These are phyloP conservation scores for Perkinsus olseni DNA, from an alignment of 169 alveolate species.

Conservation along the genomic window DNA sequence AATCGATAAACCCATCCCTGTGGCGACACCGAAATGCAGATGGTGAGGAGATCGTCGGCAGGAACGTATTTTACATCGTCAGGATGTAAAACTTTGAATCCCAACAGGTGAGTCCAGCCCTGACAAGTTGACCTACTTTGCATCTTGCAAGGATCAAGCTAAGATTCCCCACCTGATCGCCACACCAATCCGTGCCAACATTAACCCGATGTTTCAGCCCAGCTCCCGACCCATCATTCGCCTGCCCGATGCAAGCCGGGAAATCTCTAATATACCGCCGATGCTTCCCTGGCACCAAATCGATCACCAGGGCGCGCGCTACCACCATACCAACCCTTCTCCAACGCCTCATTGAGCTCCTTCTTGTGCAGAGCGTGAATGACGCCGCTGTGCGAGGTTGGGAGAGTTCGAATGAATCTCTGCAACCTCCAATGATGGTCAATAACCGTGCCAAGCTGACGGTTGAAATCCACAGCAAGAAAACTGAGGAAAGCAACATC, in stretches of 20 bases:
- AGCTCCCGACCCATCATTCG: background rate
- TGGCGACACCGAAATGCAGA: background rate
- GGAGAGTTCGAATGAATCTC: background rate
- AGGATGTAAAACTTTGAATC: background rate
- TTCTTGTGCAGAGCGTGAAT: background rate
- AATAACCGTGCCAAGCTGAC: background rate
- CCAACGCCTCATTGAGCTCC: background rate
- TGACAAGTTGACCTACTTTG: background rate
- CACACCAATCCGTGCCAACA: background rate
- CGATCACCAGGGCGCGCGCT: background rate
- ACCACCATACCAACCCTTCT: background rate
- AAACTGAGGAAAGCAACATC: background rate
- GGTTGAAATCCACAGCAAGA: background rate
- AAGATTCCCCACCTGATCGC: background rate
- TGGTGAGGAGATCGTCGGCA: background rate
- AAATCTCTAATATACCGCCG: background rate
- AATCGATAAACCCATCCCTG: background rate
- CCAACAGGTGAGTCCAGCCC: background rate
- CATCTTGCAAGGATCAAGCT: too few relatives aligned
- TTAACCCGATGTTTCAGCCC: background rate
- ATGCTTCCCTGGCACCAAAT: background rate
- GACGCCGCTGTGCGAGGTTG: background rate
- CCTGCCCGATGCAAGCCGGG: background rate
- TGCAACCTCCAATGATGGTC: background rate
- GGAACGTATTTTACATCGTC: background rate